phyloP scores from a whole-genome alignment of 2,329 filamentous ascomycete species.

The Nemania bipapillata region DNA sequence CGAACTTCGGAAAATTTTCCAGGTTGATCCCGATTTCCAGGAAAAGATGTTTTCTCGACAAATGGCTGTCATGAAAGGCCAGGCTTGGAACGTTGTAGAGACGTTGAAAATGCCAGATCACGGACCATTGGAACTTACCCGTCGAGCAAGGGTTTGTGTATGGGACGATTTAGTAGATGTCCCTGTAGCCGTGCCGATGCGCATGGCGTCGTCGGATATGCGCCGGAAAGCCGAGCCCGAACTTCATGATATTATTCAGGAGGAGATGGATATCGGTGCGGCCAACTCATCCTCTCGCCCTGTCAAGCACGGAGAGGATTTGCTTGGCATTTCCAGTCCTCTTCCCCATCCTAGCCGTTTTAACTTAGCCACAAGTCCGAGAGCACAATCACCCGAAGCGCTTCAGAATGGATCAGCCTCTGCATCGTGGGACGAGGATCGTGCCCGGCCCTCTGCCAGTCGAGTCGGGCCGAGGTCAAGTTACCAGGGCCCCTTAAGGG shows the following conservation, averaged over 20 bases:
- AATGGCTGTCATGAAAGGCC: constrained; percentile 98
- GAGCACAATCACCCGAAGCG: constrained; percentile 56
- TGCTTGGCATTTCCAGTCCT: constrained; percentile 73
- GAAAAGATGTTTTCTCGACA: constrained; percentile 99
- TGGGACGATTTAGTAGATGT: constrained; percentile 99
- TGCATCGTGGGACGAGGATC: constrained; percentile 20
- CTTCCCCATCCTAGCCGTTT: constrained; percentile 81
- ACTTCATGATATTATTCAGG: constrained; percentile 67
- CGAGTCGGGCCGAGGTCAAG: constrained; percentile 47
- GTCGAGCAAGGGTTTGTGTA: constrained; percentile 89
- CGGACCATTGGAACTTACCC: constrained; percentile 90
- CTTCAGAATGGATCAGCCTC: constrained; percentile 37
- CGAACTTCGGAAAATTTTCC: constrained; percentile 85
- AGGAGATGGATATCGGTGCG: constrained; percentile 91
- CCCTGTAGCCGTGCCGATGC: constrained; percentile 90
- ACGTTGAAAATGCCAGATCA: constrained; percentile 93
- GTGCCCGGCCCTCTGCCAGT: constrained; percentile 24
- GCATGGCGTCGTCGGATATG: constrained; percentile 84
- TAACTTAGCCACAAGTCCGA: constrained; percentile 66
- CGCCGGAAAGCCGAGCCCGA: constrained; percentile 70
- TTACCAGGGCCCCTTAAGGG: constrained; percentile 57
- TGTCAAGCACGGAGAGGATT: constrained; percentile 66
- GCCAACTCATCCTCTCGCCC: constrained; percentile 65
- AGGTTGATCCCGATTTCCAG: constrained; percentile 93
- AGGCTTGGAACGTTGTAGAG: constrained; percentile 99